Evolutionary conservation across 768 basidiomycete species (phyloP), one percentile per base, ranked within the genome.

Genomic region (Suillus brevipes): DNA sequence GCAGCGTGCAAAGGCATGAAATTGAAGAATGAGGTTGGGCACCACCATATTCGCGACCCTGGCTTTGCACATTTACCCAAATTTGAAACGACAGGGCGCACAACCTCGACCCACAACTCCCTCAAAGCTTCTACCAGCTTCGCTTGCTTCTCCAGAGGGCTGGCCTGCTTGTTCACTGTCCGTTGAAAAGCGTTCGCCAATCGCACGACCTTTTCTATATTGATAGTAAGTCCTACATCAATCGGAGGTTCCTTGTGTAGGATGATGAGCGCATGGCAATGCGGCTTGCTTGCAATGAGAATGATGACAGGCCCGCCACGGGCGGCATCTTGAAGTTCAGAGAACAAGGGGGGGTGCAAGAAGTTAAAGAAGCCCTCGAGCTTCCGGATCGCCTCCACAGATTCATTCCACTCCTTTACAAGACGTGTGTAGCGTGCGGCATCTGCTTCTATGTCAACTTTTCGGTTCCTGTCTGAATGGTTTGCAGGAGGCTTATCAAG

Each of bases 1-100:
- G 76, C 76, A 38, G 77, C 77, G 64, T 78, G 78, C 38, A 78
- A 65, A 3, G 78, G 78, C 40, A 78, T 67, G 45, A 71, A 73
- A 7, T 71, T 47, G 61, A 78, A 70, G 42, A 61, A 49, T 12
- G 61, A 61, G 31, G 61, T 61, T 1, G 61, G 61, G 23, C 61
- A 61, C 61, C 61, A 61, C 61, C 61, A 61, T 28, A 61, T 64
- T 34, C 63, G 14, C 5, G 58, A 60, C 2, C 64, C 58, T 1
- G 25, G n/a, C 16, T 50, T 10, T 3, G 10, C 13, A 13, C 52
- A 16, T 25, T 14, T 25, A 6, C 9, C 9, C 16, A 64, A 8
- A 9, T 34, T 25, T 9, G 13, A 14, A 18, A 59, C 58, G 3
- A 71, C 58, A 4, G 68, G 68, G 18, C 14, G 25, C 4, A 68